Conservation (phyloP, 768 basidiomycete species). For the Pulveroboletus sp. region DNA sequence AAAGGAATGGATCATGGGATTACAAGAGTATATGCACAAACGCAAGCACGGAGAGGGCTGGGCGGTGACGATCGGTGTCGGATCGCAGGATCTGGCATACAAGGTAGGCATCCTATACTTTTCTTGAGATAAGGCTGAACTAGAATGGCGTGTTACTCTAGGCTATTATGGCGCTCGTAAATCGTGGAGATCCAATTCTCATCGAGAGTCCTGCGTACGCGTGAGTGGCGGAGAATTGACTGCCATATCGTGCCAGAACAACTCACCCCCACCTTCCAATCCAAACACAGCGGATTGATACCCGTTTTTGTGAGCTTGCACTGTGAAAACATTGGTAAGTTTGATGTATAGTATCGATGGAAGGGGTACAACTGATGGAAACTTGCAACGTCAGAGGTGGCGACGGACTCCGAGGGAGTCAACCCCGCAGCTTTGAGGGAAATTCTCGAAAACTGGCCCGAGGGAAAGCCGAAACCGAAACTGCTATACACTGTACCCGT, state of each 20-base stretch:
- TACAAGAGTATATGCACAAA: slow-evolving; percentile 67
- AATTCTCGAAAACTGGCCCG: slow-evolving; percentile 67
- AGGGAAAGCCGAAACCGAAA: slow-evolving; percentile 62
- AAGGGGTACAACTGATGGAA: too few relatives aligned
- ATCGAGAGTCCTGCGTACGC: slow-evolving; percentile 75
- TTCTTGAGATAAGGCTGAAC: not conserved
- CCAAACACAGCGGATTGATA: slow-evolving; percentile 51
- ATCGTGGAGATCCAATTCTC: slow-evolving; percentile 73
- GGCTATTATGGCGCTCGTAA: slow-evolving; percentile 65
- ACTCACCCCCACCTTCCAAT: not conserved
- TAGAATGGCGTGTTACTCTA: slow-evolving; percentile 23
- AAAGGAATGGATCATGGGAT: slow-evolving; percentile 56
- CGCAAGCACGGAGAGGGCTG: slow-evolving; percentile 59
- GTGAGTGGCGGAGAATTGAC: slow-evolving; percentile 34
- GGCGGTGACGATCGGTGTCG: slow-evolving; percentile 66
- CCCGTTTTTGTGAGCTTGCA: slow-evolving; percentile 53
- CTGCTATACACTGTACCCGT: slow-evolving; percentile 74
- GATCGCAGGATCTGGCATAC: slow-evolving; percentile 82
- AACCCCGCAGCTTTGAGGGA: slow-evolving; percentile 52
- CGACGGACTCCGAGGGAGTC: slow-evolving; percentile 67
- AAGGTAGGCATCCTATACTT: slow-evolving; percentile 45
- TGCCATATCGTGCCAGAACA: not conserved
- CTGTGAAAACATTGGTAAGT: slow-evolving; percentile 51
- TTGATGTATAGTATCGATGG: slow-evolving; percentile 5
- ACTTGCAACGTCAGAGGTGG: slow-evolving; percentile 50